Evolutionary conservation across 2,329 filamentous ascomycete genomes (phyloP).

Genomic region (Colletotrichum brevisporum): DNA sequence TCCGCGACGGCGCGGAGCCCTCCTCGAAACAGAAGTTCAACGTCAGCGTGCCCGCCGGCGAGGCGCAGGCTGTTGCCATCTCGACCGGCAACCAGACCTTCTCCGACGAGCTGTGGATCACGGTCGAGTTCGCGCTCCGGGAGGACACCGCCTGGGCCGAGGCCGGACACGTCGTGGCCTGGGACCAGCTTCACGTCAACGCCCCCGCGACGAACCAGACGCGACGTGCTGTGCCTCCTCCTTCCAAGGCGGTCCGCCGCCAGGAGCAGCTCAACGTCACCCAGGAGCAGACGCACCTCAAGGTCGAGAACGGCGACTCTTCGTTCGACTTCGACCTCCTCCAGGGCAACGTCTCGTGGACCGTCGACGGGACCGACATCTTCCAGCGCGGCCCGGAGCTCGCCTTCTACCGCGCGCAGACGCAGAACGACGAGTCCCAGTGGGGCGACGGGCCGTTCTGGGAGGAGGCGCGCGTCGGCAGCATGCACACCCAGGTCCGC

Average conservation of each 20-base stretch:
- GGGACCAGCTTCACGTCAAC: conserved; percentile 41
- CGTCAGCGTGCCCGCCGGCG: conserved; percentile 15
- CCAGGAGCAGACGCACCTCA: conserved; percentile 17
- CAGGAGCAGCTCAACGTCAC: background rate
- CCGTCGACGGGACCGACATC: conserved; percentile 27
- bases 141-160: conserved; percentile 38
- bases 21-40: background rate
- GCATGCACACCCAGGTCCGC: conserved; percentile 35
- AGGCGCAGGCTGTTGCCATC: background rate
- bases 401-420: conserved; percentile 39
- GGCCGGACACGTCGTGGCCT: conserved; percentile 38
- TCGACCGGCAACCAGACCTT: conserved; percentile 1
- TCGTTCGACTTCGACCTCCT: conserved; percentile 40
- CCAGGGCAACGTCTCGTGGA: conserved; percentile 41
- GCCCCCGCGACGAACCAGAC: conserved; percentile 13
- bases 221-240: background rate
- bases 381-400: conserved; percentile 41
- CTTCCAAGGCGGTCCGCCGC: background rate
- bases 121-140: conserved; percentile 35
- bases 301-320: conserved; percentile 19
- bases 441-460: conserved; percentile 32
- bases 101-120: conserved; percentile 33
- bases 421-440: conserved; percentile 39
- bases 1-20: conserved; percentile 5
- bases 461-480: conserved; percentile 26